Evolutionary conservation across 345 rosid species (phyloP).

Genomic region (Gynandropsis gynandra): DNA sequence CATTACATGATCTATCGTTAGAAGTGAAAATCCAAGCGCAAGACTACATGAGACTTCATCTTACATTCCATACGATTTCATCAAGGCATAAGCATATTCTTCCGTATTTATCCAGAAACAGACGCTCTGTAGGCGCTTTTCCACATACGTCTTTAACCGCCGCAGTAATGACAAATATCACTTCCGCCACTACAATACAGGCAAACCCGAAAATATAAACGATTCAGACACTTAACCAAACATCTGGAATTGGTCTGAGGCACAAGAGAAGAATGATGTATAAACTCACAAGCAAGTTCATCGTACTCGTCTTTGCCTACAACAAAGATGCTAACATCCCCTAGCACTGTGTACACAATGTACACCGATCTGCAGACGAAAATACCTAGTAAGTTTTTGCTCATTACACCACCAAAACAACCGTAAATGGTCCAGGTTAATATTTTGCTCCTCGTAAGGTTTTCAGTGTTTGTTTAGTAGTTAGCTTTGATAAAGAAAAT

Average conservation of each 20-base stretch:
- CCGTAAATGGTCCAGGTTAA: too few relatives aligned
- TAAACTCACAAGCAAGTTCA: constrained; percentile 86
- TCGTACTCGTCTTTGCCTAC: constrained; percentile 98
- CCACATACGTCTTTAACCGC: constrained; percentile 89
- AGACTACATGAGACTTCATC: neutral
- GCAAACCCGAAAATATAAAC: neutral
- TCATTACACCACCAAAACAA: too few relatives aligned
- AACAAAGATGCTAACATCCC: constrained; percentile 81
- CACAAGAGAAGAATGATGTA: too few relatives aligned
- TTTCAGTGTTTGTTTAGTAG: too few relatives aligned
- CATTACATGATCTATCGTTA: too few relatives aligned
- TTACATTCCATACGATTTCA: constrained; percentile 88
- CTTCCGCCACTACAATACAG: constrained; percentile 75
- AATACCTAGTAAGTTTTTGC: neutral
- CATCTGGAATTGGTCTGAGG: too few relatives aligned
- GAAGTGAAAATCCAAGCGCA: too few relatives aligned
- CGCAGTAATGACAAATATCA: constrained; percentile 73
- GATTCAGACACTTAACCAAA: too few relatives aligned
- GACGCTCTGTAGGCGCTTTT: constrained; percentile 92
- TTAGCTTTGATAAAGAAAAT: too few relatives aligned
- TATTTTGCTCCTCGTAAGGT: too few relatives aligned
- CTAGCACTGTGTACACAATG: constrained; percentile 84
- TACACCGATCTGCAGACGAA: constrained; percentile 65
- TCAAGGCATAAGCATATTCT: constrained; percentile 88
- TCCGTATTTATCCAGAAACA: constrained; percentile 93